Evolutionary conservation across 176 grass and related monocot genomes (phyloP).

Genomic region (Rhipidocladum racemiflorum): DNA sequence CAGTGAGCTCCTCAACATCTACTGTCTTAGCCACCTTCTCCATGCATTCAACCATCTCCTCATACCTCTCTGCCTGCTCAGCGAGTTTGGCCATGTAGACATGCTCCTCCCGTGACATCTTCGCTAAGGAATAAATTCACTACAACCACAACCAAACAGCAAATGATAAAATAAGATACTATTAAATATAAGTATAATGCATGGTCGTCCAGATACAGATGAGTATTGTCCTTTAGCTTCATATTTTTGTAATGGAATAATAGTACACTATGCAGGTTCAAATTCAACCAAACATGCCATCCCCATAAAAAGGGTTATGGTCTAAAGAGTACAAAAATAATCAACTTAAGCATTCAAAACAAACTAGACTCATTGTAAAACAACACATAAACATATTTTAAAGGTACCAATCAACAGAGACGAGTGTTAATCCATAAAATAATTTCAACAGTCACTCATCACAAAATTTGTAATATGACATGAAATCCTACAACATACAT

Average conservation of each 20-base stretch:
- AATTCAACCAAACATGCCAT: neutral
- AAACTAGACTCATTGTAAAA: neutral
- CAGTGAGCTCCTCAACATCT: neutral
- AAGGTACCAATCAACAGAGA: neutral
- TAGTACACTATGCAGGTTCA: neutral
- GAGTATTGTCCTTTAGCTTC: neutral
- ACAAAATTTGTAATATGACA: neutral
- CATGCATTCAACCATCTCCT: neutral
- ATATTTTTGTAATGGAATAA: neutral
- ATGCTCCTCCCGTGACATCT: neutral
- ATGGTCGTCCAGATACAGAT: neutral
- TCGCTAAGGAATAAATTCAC: neutral
- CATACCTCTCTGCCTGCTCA: neutral
- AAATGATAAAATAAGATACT: neutral
- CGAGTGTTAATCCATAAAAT: neutral
- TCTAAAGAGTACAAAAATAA: neutral
- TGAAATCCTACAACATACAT: neutral
- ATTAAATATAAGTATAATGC: neutral
- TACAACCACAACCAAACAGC: neutral
- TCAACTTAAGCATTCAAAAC: neutral
- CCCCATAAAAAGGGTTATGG: neutral
- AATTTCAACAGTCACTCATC: neutral
- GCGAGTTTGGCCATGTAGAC: neutral
- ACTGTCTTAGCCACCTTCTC: neutral
- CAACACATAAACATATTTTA: neutral